Evolutionary conservation across 2,329 filamentous ascomycete species (phyloP).

Genomic region (Shiraia sp.): DNA sequence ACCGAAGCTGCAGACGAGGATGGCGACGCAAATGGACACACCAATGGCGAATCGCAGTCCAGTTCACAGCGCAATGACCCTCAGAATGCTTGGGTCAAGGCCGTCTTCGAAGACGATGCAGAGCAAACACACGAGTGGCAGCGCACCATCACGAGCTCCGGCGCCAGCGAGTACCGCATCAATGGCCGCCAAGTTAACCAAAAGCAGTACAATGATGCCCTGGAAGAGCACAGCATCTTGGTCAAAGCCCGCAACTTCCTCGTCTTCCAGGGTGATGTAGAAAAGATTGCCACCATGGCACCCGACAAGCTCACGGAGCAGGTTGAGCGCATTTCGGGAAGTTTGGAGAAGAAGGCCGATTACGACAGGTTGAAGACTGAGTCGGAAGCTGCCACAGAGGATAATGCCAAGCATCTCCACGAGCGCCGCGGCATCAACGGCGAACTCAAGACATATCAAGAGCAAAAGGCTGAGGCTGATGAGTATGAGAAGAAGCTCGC

Average conservation of each 20-base stretch:
- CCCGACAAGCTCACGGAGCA: slow-evolving; percentile 90
- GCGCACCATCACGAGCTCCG: slow-evolving; percentile 84
- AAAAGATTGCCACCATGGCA: slow-evolving; percentile 93
- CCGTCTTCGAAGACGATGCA: slow-evolving; percentile 96
- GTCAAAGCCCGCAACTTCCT: slow-evolving; percentile 98
- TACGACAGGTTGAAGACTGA: slow-evolving; percentile 90
- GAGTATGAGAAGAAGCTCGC: slow-evolving; percentile 89
- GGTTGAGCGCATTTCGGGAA: slow-evolving; percentile 97
- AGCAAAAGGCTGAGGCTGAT: slow-evolving; percentile 94
- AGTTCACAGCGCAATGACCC: slow-evolving; percentile 75
- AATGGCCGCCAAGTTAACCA: slow-evolving; percentile 89
- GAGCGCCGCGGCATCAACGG: slow-evolving; percentile 93
- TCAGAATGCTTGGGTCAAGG: slow-evolving; percentile 98
- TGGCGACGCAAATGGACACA: slow-evolving; percentile 46
- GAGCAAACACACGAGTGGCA: slow-evolving; percentile 96
- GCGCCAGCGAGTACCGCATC: slow-evolving; percentile 94
- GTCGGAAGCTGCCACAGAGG: slow-evolving; percentile 83
- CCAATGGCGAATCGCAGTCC: slow-evolving; percentile 56
- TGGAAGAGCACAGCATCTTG: slow-evolving; percentile 93
- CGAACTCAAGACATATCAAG: slow-evolving; percentile 96
- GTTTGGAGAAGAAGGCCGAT: slow-evolving; percentile 89
- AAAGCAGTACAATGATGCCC: slow-evolving; percentile 87
- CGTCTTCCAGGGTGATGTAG: slow-evolving; percentile 97
- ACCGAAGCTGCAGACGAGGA: slow-evolving; percentile 49
- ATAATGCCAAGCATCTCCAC: slow-evolving; percentile 85